Evolutionary conservation across 2,329 filamentous ascomycete species (phyloP).

Genomic region (Myriangium duriaei): DNA sequence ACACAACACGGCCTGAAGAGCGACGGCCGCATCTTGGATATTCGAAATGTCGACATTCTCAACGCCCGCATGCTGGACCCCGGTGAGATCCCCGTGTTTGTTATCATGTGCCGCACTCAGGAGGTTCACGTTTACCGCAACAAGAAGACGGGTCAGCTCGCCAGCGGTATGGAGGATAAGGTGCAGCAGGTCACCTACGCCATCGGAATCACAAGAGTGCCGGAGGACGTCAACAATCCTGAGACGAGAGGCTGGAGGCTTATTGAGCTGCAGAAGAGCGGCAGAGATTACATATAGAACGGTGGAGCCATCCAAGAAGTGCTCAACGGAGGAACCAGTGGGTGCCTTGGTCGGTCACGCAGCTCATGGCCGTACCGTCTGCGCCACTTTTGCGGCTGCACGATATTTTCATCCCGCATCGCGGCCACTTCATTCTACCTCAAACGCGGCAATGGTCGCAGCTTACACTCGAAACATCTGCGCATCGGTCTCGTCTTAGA

Average conservation of each 20-base stretch:
- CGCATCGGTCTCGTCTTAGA: no score
- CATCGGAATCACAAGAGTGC: constrained; percentile 84
- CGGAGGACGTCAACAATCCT: constrained; percentile 92
- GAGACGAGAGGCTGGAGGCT: constrained; percentile 94
- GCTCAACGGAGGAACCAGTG: no score
- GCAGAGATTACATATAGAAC: constrained; percentile 73
- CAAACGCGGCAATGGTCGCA: no score
- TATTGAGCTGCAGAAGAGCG: constrained; percentile 98
- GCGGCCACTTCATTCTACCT: no score
- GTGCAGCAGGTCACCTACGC: constrained; percentile 97
- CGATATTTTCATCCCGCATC: no score
- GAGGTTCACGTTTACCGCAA: constrained; percentile 97
- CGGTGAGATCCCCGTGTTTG: constrained; percentile 86
- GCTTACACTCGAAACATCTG: no score
- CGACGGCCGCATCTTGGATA: constrained; percentile 89
- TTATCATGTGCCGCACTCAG: constrained; percentile 90
- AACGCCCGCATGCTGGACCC: constrained; percentile 70
- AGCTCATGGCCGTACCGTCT: no score
- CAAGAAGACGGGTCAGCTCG: constrained; percentile 75
- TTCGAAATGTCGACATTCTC: constrained; percentile 81
- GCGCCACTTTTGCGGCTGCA: no score
- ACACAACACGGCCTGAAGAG: constrained; percentile 85
- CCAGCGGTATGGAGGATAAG: constrained; percentile 96
- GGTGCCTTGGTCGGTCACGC: no score
- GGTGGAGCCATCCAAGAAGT: no score